phyloP scores from a whole-genome alignment of 2,329 filamentous ascomycete genomes.

The Curvularia eragrostidis region DNA sequence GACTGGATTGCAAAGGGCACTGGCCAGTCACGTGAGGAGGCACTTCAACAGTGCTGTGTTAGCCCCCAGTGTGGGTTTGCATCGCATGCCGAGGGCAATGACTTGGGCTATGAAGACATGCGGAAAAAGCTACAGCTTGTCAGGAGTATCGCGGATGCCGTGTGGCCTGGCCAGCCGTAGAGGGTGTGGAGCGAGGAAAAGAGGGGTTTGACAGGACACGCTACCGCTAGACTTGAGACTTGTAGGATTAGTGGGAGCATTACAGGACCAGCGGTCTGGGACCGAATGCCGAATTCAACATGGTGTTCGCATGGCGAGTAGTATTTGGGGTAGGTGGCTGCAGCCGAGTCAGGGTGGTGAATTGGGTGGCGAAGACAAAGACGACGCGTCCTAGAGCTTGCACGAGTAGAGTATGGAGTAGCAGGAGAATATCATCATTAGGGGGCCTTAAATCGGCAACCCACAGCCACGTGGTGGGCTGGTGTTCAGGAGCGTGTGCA shows the following conservation, averaged over 20 bases:
- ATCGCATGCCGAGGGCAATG: constrained; percentile 76
- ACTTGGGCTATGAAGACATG: constrained; percentile 72
- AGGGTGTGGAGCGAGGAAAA: neutral
- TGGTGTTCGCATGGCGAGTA: constrained; percentile 23
- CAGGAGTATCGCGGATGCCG: constrained; percentile 72
- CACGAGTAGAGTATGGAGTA: neutral
- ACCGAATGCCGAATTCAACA: constrained; percentile 37
- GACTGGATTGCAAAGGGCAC: constrained; percentile 73
- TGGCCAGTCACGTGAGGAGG: constrained; percentile 68
- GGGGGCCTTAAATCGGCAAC: constrained; percentile 8
- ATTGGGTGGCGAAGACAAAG: constrained; percentile 4
- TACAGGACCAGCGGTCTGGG: constrained; percentile 11
- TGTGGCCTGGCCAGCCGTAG: constrained; percentile 68
- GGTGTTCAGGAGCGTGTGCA: constrained; percentile 1
- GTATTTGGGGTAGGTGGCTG: neutral
- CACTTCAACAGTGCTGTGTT: constrained; percentile 66
- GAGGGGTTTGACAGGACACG: constrained; percentile 2
- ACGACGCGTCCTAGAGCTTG: neutral
- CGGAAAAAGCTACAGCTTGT: constrained; percentile 75
- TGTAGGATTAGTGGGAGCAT: constrained; percentile 10
- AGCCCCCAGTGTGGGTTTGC: constrained; percentile 57
- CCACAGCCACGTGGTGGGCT: constrained; percentile 9
- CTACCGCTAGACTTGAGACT: constrained; percentile 1
- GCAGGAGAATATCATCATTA: neutral
- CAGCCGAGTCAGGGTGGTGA: constrained; percentile 8